phyloP scores from a whole-genome alignment of 106 monocot genomes.

The Narthecium ossifragum region DNA sequence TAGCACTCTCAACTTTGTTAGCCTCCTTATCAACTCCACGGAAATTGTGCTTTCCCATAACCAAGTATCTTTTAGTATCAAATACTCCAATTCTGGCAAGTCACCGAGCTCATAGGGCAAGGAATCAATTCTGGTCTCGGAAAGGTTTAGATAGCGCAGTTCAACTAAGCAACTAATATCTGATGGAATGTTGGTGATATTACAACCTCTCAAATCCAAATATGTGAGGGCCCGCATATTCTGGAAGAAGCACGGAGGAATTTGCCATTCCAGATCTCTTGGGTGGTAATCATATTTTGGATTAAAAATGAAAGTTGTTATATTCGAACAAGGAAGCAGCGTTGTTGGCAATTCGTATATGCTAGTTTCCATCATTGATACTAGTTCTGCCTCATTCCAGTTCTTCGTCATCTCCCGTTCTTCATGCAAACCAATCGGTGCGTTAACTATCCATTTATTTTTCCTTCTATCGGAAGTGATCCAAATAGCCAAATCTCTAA shows the following conservation, averaged over 20 bases:
- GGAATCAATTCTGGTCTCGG: too few relatives aligned
- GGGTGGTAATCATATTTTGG: too few relatives aligned
- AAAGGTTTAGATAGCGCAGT: too few relatives aligned
- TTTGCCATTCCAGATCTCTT: not conserved
- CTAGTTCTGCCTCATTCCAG: conserved; percentile 1
- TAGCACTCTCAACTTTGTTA: too few relatives aligned
- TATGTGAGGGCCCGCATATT: not conserved
- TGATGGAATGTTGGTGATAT: too few relatives aligned
- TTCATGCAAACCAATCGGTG: not conserved
- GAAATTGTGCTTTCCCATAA: too few relatives aligned
- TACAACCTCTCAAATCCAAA: too few relatives aligned
- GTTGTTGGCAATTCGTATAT: not conserved
- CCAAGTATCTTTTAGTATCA: too few relatives aligned
- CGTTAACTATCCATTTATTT: not conserved
- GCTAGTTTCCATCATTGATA: not conserved
- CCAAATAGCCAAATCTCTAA: conserved; percentile 7
- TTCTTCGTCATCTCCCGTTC: not conserved
- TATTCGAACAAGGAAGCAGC: not conserved
- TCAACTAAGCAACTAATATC: too few relatives aligned
- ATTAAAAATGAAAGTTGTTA: not conserved
- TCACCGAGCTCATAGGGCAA: too few relatives aligned
- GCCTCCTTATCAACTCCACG: too few relatives aligned
- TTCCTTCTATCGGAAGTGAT: not conserved
- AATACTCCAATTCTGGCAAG: too few relatives aligned
- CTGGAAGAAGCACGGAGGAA: not conserved